phyloP scores from a whole-genome alignment of 805 yeast genomes.

The Candida wancherniae region DNA sequence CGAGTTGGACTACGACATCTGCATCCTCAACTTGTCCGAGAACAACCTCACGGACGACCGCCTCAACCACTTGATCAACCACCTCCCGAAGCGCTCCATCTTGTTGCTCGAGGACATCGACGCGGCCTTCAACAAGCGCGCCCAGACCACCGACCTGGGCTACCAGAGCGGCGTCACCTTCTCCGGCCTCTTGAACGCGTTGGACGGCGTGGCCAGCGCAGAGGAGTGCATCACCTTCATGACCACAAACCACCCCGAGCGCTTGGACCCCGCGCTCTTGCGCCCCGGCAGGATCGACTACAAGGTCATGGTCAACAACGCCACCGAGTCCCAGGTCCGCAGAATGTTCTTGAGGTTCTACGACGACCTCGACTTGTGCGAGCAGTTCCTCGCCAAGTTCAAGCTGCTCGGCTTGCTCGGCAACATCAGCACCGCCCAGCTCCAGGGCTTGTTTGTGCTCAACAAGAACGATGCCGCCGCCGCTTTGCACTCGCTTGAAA shows the following conservation, averaged over 20 bases:
- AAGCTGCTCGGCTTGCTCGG: constrained; percentile 38
- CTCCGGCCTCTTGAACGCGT: constrained; percentile 86
- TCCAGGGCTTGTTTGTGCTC: constrained; percentile 93
- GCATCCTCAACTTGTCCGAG: constrained; percentile 87
- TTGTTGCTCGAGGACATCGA: constrained; percentile 88
- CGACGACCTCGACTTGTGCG: constrained; percentile 54
- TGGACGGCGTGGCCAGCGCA: constrained; percentile 96
- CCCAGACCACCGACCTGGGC: constrained; percentile 72
- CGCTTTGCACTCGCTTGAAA: constrained; percentile 63
- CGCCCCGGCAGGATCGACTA: constrained; percentile 94
- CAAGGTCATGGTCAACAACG: constrained; percentile 79
- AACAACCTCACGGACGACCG: constrained; percentile 91
- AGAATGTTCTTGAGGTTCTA: constrained; percentile 88
- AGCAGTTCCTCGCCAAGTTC: constrained; percentile 45
- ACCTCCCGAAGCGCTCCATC: constrained; percentile 85
- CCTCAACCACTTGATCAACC: constrained; percentile 91
- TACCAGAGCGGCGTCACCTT: constrained; percentile 88
- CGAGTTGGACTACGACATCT: constrained; percentile 90
- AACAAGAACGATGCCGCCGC: constrained; percentile 77
- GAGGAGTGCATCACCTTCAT: constrained; percentile 95
- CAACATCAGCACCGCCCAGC: constrained; percentile 80
- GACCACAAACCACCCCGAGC: constrained; percentile 98
- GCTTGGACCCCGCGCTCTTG: constrained; percentile 84
- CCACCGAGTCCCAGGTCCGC: constrained; percentile 73
- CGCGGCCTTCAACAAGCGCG: constrained; percentile 86